Evolutionary conservation across 768 basidiomycete species (phyloP).

Genomic region (Suillus occidentalis): DNA sequence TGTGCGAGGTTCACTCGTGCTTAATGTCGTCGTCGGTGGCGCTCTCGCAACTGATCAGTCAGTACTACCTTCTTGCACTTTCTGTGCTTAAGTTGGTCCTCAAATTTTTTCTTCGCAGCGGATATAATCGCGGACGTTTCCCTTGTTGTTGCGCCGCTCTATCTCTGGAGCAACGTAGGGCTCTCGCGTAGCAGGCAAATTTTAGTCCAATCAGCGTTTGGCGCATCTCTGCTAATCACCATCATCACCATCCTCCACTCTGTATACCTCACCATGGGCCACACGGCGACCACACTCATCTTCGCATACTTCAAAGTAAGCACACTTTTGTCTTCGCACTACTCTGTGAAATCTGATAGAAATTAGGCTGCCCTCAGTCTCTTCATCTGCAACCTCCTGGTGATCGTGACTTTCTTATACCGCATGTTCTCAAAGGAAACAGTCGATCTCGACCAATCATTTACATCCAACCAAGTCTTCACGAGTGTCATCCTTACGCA

Average conservation of each 20-base stretch:
- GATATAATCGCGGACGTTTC: background rate
- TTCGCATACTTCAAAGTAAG: constrained; percentile 3
- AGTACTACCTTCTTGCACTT: background rate
- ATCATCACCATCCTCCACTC: background rate
- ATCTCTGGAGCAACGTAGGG: background rate
- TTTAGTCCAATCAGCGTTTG: background rate
- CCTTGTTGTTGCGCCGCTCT: background rate
- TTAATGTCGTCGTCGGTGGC: background rate
- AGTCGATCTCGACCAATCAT: background rate
- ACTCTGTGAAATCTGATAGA: background rate
- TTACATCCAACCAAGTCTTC: background rate
- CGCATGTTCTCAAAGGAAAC: background rate
- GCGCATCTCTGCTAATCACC: constrained; percentile 1
- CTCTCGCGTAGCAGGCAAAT: constrained; percentile 3
- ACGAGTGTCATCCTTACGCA: background rate
- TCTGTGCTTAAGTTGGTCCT: background rate
- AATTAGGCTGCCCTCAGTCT: constrained; percentile 1
- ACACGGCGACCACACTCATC: background rate
- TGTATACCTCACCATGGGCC: background rate
- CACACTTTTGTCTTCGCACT: background rate
- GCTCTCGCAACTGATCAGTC: background rate
- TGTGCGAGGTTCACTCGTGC: background rate
- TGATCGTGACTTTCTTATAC: constrained; percentile 4
- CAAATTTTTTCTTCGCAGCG: background rate
- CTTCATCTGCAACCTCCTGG: constrained; percentile 7